phyloP scores from a whole-genome alignment of 306 rosid species.

The Alnus glutinosa region DNA sequence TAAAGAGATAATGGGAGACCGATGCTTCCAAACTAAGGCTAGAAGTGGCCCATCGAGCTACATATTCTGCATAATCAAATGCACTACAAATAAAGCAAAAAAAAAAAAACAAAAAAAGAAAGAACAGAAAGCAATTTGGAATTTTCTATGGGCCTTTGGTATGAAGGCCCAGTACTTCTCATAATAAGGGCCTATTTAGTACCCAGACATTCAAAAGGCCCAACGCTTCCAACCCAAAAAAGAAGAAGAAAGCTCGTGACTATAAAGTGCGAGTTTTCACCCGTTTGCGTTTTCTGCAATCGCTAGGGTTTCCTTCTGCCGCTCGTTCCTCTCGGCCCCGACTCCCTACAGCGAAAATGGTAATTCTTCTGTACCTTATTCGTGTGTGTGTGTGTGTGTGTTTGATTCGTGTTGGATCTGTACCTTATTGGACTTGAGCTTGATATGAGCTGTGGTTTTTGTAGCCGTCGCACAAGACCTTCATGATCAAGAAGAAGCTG shows the following conservation, averaged over 20 bases:
- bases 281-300: neutral
- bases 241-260: too few species aligned
- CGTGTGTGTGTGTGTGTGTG: neutral
- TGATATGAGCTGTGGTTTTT: neutral
- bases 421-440: neutral
- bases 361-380: neutral
- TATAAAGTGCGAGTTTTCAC: constrained; percentile 3
- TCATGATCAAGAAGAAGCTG: constrained; percentile 88
- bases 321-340: constrained; percentile 16
- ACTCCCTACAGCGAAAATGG: constrained; percentile 48
- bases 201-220: neutral
- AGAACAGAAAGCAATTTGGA: neutral
- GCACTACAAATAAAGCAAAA: too few species aligned
- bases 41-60: too few species aligned
- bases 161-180: neutral
- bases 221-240: neutral
- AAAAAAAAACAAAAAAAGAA: too few species aligned
- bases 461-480: constrained; percentile 89
- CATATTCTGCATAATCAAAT: too few species aligned
- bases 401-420: neutral
- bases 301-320: constrained; percentile 30
- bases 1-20: too few species aligned
- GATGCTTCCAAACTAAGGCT: too few species aligned
- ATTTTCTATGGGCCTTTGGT: neutral
- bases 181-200: neutral